Evolutionary conservation across 192 early-diverging fungal species (phyloP).

Genomic region (Coemansia sp.): DNA sequence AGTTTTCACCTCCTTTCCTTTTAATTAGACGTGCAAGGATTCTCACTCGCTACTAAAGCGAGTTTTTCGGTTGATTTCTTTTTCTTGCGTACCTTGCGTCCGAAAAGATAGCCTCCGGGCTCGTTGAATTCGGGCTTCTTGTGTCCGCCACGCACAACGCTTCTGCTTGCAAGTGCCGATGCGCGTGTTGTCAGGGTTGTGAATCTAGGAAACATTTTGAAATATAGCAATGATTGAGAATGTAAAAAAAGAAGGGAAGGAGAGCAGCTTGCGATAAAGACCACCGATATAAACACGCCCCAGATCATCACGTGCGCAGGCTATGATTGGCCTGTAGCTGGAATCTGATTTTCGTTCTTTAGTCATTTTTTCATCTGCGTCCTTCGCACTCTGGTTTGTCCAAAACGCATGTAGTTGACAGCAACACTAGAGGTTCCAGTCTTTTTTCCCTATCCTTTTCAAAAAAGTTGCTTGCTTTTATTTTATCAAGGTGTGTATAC

Average conservation of each 20-base stretch:
- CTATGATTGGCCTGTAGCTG: not conserved
- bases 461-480: not conserved
- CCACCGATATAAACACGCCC: not conserved
- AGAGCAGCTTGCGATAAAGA: not conserved
- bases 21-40: not conserved
- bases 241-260: not conserved
- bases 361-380: too few relatives aligned
- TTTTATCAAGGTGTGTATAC: constrained; percentile 21
- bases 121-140: constrained; percentile 64
- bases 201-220: constrained; percentile 34
- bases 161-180: constrained; percentile 22
- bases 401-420: too few relatives aligned
- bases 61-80: not conserved
- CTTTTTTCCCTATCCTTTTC: not conserved
- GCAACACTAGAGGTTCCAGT: not conserved
- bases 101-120: constrained; percentile 75
- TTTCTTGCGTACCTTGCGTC: constrained; percentile 66
- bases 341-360: not conserved
- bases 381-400: too few relatives aligned
- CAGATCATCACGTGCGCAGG: not conserved
- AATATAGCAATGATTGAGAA: not conserved
- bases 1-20: not conserved
- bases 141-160: constrained; percentile 59
- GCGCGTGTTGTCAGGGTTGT: constrained; percentile 25
- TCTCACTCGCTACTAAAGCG: not conserved